A percentile compares a stretch with the other conserved stretches of the same genome.
Evolutionary conservation across 2,329 filamentous ascomycete species (phyloP).

Genomic region (Scolecobasidium constrictum): DNA sequence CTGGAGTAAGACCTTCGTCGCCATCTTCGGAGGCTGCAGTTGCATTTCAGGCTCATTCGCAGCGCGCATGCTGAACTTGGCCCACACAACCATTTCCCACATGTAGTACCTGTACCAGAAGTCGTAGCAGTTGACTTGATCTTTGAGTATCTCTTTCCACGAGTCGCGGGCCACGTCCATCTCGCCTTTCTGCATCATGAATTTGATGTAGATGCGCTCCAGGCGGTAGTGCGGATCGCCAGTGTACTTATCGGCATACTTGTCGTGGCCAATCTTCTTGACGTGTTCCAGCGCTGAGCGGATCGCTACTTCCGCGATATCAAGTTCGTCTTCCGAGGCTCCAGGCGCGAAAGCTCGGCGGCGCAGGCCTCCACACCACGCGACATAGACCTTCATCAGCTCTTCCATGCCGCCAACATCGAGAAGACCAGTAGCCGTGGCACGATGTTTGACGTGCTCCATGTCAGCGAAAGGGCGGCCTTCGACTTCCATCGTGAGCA

Average conservation of each 20-base stretch:
- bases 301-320: slow-evolving; percentile 84
- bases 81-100: slow-evolving; percentile 76
- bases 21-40: slow-evolving; percentile 48
- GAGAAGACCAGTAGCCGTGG: slow-evolving; percentile 74
- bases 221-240: slow-evolving; percentile 85
- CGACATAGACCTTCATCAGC: slow-evolving; percentile 80
- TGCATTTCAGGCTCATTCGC: slow-evolving; percentile 36
- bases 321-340: slow-evolving; percentile 63
- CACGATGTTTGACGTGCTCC: slow-evolving; percentile 82
- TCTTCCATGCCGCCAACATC: slow-evolving; percentile 80
- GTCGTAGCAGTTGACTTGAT: slow-evolving; percentile 68
- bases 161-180: slow-evolving; percentile 65
- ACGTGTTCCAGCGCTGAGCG: slow-evolving; percentile 79
- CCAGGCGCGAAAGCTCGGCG: slow-evolving; percentile 68
- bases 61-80: slow-evolving; percentile 43
- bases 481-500: slow-evolving; percentile 73
- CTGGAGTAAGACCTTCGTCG: slow-evolving; percentile 65
- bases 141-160: slow-evolving; percentile 62
- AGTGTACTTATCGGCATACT: slow-evolving; percentile 64
- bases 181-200: slow-evolving; percentile 72
- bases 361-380: slow-evolving; percentile 91
- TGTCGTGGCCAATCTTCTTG: slow-evolving; percentile 62
- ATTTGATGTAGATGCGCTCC: slow-evolving; percentile 86
- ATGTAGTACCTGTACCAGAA: slow-evolving; percentile 91
- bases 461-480: slow-evolving; percentile 68